A percentile compares a stretch with the other conserved stretches of the same genome.
phyloP scores from a whole-genome alignment of 805 yeast genomes.

The Hagleromyces aurorensis region DNA sequence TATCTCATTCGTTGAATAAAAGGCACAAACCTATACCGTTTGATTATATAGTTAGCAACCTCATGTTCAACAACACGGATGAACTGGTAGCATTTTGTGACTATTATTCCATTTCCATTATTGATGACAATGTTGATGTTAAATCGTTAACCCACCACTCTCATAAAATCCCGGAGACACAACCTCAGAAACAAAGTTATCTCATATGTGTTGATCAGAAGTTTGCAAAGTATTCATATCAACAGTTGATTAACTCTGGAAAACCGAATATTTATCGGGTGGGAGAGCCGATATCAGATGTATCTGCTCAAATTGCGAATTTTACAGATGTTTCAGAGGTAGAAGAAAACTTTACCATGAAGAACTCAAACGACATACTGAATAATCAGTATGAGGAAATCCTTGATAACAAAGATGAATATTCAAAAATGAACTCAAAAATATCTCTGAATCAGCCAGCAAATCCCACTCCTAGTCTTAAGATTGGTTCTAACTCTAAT shows the following conservation, averaged over 20 bases:
- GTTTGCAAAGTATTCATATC: conserved; percentile 24
- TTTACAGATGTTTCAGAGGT: conserved; percentile 2
- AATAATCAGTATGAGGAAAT: conserved; percentile 5
- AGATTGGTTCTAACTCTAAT: no score
- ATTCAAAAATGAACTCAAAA: no score
- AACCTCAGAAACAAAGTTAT: conserved; percentile 41
- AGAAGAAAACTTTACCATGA: conserved; percentile 4
- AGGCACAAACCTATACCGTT: conserved; percentile 61
- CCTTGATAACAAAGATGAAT: conserved; percentile 7
- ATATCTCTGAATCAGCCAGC: no score
- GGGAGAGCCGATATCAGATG: conserved; percentile 2
- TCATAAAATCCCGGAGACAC: conserved; percentile 31
- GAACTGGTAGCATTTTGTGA: conserved; percentile 50
- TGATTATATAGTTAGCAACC: conserved; percentile 36
- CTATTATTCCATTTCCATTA: conserved; percentile 49
- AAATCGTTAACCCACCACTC: conserved; percentile 35
- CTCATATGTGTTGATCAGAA: conserved; percentile 37
- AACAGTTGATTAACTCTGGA: conserved; percentile 37
- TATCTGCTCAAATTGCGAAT: background rate
- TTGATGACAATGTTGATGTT: conserved; percentile 38
- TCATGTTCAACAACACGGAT: conserved; percentile 60
- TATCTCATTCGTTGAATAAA: conserved; percentile 60
- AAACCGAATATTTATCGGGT: conserved; percentile 16
- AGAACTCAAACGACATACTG: conserved; percentile 5
- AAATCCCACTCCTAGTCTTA: no score